Evolutionary conservation across 2,329 filamentous ascomycete species (phyloP).

Genomic region (Stachybotrys chlorohalonatus): DNA sequence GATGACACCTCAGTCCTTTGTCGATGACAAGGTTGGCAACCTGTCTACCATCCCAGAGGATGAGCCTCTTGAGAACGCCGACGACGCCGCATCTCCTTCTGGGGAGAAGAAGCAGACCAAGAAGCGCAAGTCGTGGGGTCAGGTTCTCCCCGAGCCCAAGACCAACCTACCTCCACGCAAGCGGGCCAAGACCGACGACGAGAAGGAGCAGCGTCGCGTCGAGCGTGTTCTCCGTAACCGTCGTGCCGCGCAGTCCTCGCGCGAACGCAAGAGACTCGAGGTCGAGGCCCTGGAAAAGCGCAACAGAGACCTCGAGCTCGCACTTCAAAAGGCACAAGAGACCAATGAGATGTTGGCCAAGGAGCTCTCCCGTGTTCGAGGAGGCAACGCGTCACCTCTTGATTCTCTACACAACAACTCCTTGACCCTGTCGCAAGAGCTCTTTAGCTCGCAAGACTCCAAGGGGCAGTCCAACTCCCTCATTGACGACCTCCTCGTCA

Average conservation of each 20-base stretch:
- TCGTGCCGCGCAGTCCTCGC: conserved; percentile 89
- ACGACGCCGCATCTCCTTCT: conserved; percentile 5
- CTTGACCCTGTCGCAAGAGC: conserved; percentile 48
- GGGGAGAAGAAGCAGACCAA: conserved; percentile 67
- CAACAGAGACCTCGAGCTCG: conserved; percentile 61
- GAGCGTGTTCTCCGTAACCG: conserved; percentile 96
- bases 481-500: conserved; percentile 35
- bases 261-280: conserved; percentile 82
- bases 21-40: conserved; percentile 18
- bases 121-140: conserved; percentile 98
- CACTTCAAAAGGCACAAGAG: conserved; percentile 51
- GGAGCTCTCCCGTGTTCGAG: conserved; percentile 40
- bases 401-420: conserved; percentile 35
- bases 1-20: conserved; percentile 36
- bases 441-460: conserved; percentile 41
- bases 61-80: conserved; percentile 2
- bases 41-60: conserved; percentile 14
- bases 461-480: conserved; percentile 21
- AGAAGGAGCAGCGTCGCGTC: conserved; percentile 96
- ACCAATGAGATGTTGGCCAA: conserved; percentile 38
- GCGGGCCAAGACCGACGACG: conserved; percentile 96
- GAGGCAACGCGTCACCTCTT: conserved; percentile 26
- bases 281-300: conserved; percentile 77
- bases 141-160: conserved; percentile 92
- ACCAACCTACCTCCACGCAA: conserved; percentile 93